phyloP scores from a whole-genome alignment of 345 rosid species.

The Pistacia vera region DNA sequence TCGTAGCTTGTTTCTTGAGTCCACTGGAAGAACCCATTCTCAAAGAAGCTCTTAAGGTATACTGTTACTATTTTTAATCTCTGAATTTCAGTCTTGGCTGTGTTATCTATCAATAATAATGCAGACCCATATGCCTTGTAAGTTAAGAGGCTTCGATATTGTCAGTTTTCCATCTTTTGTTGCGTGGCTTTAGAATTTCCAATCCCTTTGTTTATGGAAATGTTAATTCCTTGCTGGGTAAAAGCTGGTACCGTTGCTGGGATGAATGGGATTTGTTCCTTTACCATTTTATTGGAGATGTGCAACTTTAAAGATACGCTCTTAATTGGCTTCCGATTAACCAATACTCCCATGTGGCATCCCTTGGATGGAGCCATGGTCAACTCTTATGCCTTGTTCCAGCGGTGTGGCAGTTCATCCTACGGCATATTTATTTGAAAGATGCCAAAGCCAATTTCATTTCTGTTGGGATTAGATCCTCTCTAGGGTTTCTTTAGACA shows the following conservation, averaged over 20 bases:
- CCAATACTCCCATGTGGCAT: too few relatives aligned
- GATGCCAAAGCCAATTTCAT: too few relatives aligned
- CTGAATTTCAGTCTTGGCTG: background rate
- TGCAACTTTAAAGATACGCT: too few relatives aligned
- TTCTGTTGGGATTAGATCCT: background rate
- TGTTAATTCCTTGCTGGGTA: background rate
- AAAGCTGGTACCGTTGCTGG: too few relatives aligned
- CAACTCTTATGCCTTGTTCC: background rate
- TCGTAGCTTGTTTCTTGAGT: constrained; percentile 34
- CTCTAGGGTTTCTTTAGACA: background rate
- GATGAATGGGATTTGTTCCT: too few relatives aligned
- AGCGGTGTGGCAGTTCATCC: too few relatives aligned
- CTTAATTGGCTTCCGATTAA: too few relatives aligned
- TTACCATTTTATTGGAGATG: too few relatives aligned
- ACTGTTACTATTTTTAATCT: background rate
- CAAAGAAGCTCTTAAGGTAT: constrained; percentile 57
- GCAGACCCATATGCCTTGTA: background rate
- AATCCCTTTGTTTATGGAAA: background rate
- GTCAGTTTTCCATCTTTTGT: background rate
- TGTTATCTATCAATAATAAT: background rate
- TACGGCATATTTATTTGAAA: too few relatives aligned
- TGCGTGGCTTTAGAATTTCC: background rate
- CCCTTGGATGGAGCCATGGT: too few relatives aligned
- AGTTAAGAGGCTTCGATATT: background rate
- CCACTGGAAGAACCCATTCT: constrained; percentile 51